Conservation (phyloP, 2,329 filamentous ascomycete species). For the Coleophoma crateriformis region DNA sequence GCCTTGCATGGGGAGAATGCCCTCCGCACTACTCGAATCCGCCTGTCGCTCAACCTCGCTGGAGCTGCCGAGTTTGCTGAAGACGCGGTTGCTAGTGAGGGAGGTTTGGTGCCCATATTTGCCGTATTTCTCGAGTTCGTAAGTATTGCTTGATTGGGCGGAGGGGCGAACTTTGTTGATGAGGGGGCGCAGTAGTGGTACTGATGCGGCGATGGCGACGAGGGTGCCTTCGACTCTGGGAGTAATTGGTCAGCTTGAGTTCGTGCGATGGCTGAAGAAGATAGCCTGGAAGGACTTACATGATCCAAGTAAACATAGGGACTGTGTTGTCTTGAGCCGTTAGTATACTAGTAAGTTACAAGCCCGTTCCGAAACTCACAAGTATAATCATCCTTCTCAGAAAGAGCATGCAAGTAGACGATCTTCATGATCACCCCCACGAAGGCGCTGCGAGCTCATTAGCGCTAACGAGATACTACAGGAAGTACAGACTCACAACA, state of each 20-base stretch:
- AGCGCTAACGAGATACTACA: too few species aligned
- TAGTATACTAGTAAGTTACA: too few species aligned
- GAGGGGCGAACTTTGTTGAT: background rate
- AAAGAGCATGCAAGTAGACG: conserved; percentile 6
- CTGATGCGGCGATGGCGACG: conserved; percentile 12
- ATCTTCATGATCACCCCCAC: conserved; percentile 11
- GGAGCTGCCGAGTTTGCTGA: background rate
- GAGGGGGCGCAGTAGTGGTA: conserved; percentile 11
- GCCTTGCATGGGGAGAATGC: background rate
- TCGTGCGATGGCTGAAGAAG: background rate
- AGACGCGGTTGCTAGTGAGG: background rate
- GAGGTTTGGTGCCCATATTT: background rate
- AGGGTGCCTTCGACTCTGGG: conserved; percentile 10
- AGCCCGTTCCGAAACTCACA: background rate
- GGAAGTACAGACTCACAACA: conserved; percentile 6
- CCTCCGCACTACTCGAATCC: background rate
- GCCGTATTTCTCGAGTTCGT: background rate
- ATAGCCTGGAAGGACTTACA: conserved; percentile 1
- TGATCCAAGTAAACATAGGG: conserved; percentile 10
- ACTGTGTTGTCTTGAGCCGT: conserved; percentile 1
- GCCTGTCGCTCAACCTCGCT: background rate
- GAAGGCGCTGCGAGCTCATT: conserved; percentile 5
- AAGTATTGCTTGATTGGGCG: background rate
- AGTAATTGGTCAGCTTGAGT: background rate
- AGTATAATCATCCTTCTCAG: conserved; percentile 8